These are phyloP conservation scores for Coccomyxa sp. DNA, from an alignment of 139 green algal species.

Conservation along the genomic window DNA sequence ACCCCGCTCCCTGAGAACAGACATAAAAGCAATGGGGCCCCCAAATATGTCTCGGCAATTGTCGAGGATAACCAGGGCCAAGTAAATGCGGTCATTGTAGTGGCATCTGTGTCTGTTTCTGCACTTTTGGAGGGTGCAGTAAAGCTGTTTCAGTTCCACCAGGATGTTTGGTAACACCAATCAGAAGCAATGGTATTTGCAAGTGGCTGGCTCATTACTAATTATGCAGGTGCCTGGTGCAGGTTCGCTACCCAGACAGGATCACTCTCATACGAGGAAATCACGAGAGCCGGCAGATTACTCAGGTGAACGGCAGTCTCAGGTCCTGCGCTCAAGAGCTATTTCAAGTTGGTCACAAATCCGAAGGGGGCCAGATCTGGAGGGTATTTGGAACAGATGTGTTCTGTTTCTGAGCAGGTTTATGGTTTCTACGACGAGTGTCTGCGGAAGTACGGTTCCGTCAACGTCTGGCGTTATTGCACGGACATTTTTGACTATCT, in stretches of 20 bases:
- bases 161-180: no score
- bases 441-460: slow-evolving; percentile 95
- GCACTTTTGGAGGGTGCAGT: no score
- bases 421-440: slow-evolving; percentile 99
- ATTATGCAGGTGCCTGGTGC: not conserved
- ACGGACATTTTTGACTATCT: slow-evolving; percentile 99
- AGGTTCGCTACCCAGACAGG: slow-evolving; percentile 87
- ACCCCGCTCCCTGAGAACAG: no score
- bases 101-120: no score
- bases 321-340: not conserved
- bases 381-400: not conserved
- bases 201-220: not conserved
- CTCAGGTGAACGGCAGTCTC: slow-evolving; percentile 65
- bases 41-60: no score
- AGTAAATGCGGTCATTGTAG: no score
- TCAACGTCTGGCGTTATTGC: slow-evolving; percentile 97
- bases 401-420: slow-evolving; percentile 36
- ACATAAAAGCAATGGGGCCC: no score
- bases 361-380: not conserved
- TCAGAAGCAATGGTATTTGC: no score
- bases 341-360: not conserved
- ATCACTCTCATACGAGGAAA: slow-evolving; percentile 98
- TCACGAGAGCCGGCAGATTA: slow-evolving; percentile 98
- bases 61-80: no score
- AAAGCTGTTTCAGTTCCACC: no score